phyloP scores from a whole-genome alignment of 129 eudicot species.

The Mikania micrantha region DNA sequence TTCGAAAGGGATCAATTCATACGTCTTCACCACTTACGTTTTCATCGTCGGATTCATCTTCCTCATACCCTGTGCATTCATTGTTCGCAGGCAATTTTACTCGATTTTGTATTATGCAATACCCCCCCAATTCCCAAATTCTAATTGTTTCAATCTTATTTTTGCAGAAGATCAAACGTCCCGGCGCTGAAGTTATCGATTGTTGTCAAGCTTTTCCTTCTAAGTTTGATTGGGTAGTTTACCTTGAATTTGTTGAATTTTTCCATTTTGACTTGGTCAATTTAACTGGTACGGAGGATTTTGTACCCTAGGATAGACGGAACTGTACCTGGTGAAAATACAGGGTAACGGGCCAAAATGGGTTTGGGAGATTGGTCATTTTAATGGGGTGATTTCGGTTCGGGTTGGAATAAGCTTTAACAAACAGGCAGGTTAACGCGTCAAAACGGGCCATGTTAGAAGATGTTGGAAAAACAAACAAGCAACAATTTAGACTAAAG shows the following conservation, averaged over 20 bases:
- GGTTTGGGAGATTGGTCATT: too few relatives aligned
- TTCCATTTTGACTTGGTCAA: not conserved
- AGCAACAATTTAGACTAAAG: too few relatives aligned
- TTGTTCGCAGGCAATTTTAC: conserved; percentile 14
- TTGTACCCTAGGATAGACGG: not conserved
- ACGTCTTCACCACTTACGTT: conserved; percentile 37
- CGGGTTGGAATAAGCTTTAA: too few relatives aligned
- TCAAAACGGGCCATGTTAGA: too few relatives aligned
- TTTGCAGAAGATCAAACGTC: conserved; percentile 24
- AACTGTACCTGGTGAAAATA: too few relatives aligned
- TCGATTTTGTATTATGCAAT: not conserved
- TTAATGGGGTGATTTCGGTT: too few relatives aligned
- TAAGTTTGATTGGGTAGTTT: conserved; percentile 29
- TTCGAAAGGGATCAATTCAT: conserved; percentile 21
- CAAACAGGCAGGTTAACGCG: too few relatives aligned
- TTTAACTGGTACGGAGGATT: not conserved
- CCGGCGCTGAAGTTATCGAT: conserved; percentile 20
- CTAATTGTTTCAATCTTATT: not conserved
- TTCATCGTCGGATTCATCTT: conserved; percentile 27
- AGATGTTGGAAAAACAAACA: too few relatives aligned
- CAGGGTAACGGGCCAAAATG: too few relatives aligned
- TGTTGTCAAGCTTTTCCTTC: conserved; percentile 23
- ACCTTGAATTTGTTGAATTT: not conserved
- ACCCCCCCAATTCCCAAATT: not conserved
- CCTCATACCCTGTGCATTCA: conserved; percentile 29